A percentile compares a stretch with the other conserved stretches of the same genome.
phyloP scores from a whole-genome alignment of 2,329 filamentous ascomycete genomes.

The Canariomyces notabilis region DNA sequence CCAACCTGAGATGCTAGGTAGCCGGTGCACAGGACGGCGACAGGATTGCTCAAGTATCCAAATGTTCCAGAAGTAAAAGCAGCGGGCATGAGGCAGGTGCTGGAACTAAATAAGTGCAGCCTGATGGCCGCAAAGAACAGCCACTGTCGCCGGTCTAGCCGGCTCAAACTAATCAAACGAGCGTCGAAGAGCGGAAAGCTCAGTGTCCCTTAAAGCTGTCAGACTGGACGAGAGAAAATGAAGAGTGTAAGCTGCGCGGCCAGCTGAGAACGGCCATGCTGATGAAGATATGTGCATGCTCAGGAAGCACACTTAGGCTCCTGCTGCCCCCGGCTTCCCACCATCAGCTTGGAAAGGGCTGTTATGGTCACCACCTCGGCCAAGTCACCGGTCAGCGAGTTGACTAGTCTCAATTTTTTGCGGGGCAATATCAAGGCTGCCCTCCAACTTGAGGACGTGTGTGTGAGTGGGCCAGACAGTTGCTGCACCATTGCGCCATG shows the following conservation, averaged over 20 bases:
- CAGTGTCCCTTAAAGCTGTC: slow-evolving; percentile 14
- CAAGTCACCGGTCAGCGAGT: slow-evolving; percentile 31
- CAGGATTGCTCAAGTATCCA: too few relatives aligned
- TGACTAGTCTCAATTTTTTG: slow-evolving; percentile 19
- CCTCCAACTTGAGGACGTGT: slow-evolving; percentile 6
- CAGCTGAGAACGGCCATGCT: slow-evolving; percentile 14
- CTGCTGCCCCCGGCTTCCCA: slow-evolving; percentile 8
- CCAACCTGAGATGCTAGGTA: neutral
- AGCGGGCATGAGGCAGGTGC: neutral
- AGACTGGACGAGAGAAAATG: slow-evolving; percentile 12
- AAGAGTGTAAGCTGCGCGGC: slow-evolving; percentile 6
- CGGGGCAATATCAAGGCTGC: slow-evolving; percentile 21
- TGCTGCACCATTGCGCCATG: slow-evolving; percentile 11
- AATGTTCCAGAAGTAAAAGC: neutral
- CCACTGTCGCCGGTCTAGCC: slow-evolving; percentile 27
- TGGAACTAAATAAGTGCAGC: slow-evolving; percentile 1
- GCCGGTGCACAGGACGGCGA: too few relatives aligned
- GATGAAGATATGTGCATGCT: slow-evolving; percentile 17
- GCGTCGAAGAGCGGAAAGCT: slow-evolving; percentile 6
- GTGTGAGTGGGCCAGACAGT: slow-evolving; percentile 11
- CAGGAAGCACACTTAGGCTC: neutral
- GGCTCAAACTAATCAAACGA: slow-evolving; percentile 26
- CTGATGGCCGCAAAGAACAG: slow-evolving; percentile 12
- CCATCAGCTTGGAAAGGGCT: slow-evolving; percentile 16
- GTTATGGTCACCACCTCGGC: slow-evolving; percentile 12